Evolutionary conservation across 441 rosid genomes (phyloP).

Genomic region (Erodium texanum): DNA sequence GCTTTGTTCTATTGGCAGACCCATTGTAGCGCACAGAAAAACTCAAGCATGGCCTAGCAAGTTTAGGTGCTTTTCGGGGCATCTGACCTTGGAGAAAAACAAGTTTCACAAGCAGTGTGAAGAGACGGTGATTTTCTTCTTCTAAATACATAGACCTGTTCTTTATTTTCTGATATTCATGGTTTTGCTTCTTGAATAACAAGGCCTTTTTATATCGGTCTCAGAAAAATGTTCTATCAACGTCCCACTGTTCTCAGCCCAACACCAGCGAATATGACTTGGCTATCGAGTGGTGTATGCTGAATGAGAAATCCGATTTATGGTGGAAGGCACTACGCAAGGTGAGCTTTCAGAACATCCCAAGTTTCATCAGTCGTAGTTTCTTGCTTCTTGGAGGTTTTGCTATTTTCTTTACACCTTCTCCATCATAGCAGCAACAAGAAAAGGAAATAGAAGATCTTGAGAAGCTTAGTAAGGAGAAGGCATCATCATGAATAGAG

Average conservation of each 20-base stretch:
- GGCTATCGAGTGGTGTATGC: slow-evolving; percentile 37
- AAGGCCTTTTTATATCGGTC: background rate
- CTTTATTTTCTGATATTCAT: background rate
- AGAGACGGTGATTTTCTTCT: slow-evolving; percentile 22
- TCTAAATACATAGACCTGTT: background rate
- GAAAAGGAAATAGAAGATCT: background rate
- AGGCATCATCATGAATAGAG: background rate
- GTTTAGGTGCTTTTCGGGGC: slow-evolving; percentile 21
- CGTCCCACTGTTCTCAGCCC: slow-evolving; percentile 39
- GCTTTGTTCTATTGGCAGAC: slow-evolving; percentile 20
- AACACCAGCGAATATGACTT: slow-evolving; percentile 31
- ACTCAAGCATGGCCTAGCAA: slow-evolving; percentile 11
- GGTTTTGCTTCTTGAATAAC: background rate
- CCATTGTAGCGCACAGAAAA: slow-evolving; percentile 19
- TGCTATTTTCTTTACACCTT: too few relatives aligned
- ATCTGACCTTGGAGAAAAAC: slow-evolving; percentile 17
- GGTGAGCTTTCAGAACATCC: slow-evolving; percentile 22
- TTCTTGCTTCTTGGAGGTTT: too few relatives aligned
- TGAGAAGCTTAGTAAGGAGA: background rate
- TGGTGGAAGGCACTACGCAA: slow-evolving; percentile 28
- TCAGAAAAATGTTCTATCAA: slow-evolving; percentile 37
- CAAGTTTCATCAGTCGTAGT: too few relatives aligned
- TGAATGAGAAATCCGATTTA: slow-evolving; percentile 26
- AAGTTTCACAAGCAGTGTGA: slow-evolving; percentile 13
- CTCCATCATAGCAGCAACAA: background rate